Percentiles rank a stretch among this genome's conserved stretches.
These are phyloP conservation scores for Trichoderma virens DNA, from an alignment of 495 filamentous ascomycete genomes.

Conservation along the genomic window DNA sequence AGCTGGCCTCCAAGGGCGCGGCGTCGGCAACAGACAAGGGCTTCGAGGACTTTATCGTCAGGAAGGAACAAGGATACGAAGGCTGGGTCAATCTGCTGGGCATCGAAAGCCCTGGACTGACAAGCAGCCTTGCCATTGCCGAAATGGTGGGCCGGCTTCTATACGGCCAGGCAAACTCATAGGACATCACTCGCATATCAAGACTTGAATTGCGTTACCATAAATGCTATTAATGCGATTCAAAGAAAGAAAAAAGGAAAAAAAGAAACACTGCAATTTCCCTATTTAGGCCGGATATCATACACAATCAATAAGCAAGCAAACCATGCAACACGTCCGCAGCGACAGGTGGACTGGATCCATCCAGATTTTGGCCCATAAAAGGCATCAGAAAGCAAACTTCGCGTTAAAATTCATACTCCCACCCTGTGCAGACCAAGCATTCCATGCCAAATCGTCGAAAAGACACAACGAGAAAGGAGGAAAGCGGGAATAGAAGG, in stretches of 20 bases:
- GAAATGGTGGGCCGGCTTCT: constrained; percentile 71
- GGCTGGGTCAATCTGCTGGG: constrained; percentile 91
- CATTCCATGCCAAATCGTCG: not conserved
- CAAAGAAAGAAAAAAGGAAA: not conserved
- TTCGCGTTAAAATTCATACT: not conserved
- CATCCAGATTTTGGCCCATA: not conserved
- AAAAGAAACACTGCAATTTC: not conserved
- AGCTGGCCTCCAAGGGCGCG: constrained; percentile 56
- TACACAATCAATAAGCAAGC: not conserved
- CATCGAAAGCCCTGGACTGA: constrained; percentile 93
- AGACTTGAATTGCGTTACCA: no score
- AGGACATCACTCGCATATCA: no score
- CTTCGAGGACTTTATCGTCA: constrained; percentile 82
- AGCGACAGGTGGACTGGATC: not conserved
- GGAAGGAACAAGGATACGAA: constrained; percentile 67
- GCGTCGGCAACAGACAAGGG: constrained; percentile 47
- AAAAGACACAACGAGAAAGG: not conserved
- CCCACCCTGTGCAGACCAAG: not conserved
- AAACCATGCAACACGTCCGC: not conserved
- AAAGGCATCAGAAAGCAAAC: not conserved
- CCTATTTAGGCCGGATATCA: not conserved
- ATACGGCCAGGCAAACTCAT: constrained; percentile 37
- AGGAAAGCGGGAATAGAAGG: not conserved
- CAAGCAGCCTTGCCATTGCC: constrained; percentile 80
- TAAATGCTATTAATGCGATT: not conserved